Conservation (phyloP, 768 basidiomycete genomes). For the Cubamyces lactineus region DNA sequence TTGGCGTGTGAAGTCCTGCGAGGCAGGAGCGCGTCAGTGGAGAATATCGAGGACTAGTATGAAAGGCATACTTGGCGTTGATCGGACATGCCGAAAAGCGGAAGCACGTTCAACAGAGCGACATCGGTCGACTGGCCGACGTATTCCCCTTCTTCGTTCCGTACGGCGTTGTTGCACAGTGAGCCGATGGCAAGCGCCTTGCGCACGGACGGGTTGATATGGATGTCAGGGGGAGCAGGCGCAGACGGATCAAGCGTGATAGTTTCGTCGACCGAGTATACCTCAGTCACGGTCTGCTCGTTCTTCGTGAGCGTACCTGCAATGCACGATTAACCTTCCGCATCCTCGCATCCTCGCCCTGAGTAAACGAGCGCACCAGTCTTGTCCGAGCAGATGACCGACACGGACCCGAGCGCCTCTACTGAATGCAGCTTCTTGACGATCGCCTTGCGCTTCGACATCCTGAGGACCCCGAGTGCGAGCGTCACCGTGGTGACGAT, state of each 20-base stretch:
- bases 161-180: constrained; percentile 84
- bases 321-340: not conserved
- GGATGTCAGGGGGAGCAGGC: constrained; percentile 38
- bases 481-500: constrained; percentile 98
- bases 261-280: constrained; percentile 86
- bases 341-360: not conserved
- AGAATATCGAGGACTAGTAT: not conserved
- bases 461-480: constrained; percentile 89
- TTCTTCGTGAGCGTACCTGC: constrained; percentile 91
- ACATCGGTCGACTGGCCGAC: constrained; percentile 95
- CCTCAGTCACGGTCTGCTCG: constrained; percentile 91
- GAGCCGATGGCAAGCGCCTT: constrained; percentile 83
- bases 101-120: constrained; percentile 81
- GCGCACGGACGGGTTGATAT: constrained; percentile 65
- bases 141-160: constrained; percentile 70
- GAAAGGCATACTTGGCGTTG: constrained; percentile 66
- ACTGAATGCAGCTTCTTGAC: constrained; percentile 97
- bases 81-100: constrained; percentile 67
- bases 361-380: constrained; percentile 58
- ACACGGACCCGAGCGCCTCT: constrained; percentile 90
- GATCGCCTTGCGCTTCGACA: constrained; percentile 94
- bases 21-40: not conserved
- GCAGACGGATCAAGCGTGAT: constrained; percentile 63
- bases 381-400: constrained; percentile 98
- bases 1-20: constrained; percentile 67